A percentile compares a stretch with the other conserved stretches of the same genome.
Evolutionary conservation across 306 rosid species (phyloP).

Genomic region (Cicer arietinum): DNA sequence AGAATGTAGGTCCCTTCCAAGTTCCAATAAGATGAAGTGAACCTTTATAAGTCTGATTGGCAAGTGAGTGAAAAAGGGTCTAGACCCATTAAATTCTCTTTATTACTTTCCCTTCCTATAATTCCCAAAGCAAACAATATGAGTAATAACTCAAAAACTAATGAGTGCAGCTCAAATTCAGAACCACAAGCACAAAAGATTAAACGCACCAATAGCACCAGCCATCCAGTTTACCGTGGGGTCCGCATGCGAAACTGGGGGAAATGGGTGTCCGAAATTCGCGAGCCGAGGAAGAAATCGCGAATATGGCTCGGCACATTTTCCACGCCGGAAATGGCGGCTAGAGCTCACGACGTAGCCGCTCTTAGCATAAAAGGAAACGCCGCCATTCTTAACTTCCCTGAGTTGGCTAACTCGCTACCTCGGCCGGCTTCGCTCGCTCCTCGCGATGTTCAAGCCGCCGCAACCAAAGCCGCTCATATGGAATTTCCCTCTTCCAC

Average conservation of each 20-base stretch:
- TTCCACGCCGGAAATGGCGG: constrained; percentile 91
- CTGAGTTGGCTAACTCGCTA: constrained; percentile 62
- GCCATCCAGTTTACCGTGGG: constrained; percentile 73
- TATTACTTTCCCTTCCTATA: neutral
- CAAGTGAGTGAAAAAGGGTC: constrained; percentile 43
- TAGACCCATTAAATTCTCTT: constrained; percentile 19
- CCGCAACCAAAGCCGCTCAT: constrained; percentile 85
- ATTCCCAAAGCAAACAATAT: neutral
- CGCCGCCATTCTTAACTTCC: constrained; percentile 90
- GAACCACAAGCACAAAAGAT: constrained; percentile 42
- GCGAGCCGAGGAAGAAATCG: constrained; percentile 92
- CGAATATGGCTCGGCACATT: constrained; percentile 99
- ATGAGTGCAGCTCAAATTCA: constrained; percentile 51
- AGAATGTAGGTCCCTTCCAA: too few relatives aligned
- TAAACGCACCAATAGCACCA: constrained; percentile 64
- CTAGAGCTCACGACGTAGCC: constrained; percentile 96
- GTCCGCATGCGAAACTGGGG: constrained; percentile 98
- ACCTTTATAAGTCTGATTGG: constrained; percentile 60
- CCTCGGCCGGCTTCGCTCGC: constrained; percentile 83
- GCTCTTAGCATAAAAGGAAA: constrained; percentile 87
- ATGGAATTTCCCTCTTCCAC: constrained; percentile 52
- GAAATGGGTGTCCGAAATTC: constrained; percentile 97
- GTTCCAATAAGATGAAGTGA: neutral
- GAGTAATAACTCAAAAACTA: constrained; percentile 42
- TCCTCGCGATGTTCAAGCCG: constrained; percentile 89